Percentiles rank a stretch among this genome's conserved stretches.
phyloP scores from a whole-genome alignment of 2,329 filamentous ascomycete species.

The Teratosphaeria viscida region DNA sequence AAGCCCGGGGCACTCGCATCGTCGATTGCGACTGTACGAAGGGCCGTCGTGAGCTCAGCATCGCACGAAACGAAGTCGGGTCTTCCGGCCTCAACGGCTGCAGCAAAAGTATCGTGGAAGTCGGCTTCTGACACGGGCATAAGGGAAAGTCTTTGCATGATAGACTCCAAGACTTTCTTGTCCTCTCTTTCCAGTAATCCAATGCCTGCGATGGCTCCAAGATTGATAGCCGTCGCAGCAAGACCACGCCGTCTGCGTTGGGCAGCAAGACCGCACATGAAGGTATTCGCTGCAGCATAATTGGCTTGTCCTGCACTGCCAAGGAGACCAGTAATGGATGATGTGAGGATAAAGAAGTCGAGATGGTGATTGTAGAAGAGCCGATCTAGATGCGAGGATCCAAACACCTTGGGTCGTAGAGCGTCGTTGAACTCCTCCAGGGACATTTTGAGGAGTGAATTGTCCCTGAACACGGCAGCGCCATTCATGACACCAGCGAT shows the following conservation, averaged over 20 bases:
- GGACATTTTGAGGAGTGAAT: background rate
- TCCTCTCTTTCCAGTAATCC: background rate
- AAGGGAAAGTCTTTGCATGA: too few relatives aligned
- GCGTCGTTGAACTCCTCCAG: background rate
- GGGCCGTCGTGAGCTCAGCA: too few relatives aligned
- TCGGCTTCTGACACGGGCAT: too few relatives aligned
- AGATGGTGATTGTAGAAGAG: background rate
- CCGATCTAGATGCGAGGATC: background rate
- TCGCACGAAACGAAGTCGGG: too few relatives aligned
- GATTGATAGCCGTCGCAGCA: background rate
- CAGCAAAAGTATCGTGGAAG: too few relatives aligned
- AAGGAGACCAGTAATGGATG: background rate
- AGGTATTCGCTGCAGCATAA: background rate
- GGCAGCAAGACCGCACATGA: background rate
- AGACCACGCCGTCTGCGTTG: background rate
- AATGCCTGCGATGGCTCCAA: background rate
- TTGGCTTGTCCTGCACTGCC: background rate
- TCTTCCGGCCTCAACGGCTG: too few relatives aligned
- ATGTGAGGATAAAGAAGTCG: background rate
- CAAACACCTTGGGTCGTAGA: background rate
- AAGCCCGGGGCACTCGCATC: too few relatives aligned
- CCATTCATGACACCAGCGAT: background rate
- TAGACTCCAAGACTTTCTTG: background rate
- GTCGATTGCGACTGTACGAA: too few relatives aligned
- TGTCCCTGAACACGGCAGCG: background rate